Conservation (phyloP, 2,329 filamentous ascomycete species). For the Aspergillus sp. region DNA sequence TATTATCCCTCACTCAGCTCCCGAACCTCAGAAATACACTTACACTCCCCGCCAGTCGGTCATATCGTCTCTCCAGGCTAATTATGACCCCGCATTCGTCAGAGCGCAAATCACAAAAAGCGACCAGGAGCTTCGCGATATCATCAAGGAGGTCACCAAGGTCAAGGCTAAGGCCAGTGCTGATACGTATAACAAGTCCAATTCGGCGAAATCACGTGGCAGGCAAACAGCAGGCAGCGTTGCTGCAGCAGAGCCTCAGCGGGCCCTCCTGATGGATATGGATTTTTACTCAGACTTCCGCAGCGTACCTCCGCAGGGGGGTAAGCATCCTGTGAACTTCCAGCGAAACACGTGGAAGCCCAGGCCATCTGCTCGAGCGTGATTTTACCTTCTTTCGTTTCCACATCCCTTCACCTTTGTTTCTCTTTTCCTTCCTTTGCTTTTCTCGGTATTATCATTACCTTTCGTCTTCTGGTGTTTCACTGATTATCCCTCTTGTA, state of each 20-base stretch:
- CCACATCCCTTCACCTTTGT: constrained; percentile 7
- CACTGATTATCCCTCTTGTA: constrained; percentile 5
- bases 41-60: constrained; percentile 69
- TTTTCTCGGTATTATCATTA: constrained; percentile 16
- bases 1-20: constrained; percentile 51
- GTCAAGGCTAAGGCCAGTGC: constrained; percentile 5
- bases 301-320: constrained; percentile 16
- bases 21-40: constrained; percentile 51
- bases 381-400: constrained; percentile 1
- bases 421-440: constrained; percentile 6
- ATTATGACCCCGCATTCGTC: constrained; percentile 55
- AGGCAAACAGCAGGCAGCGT: constrained; percentile 9
- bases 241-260: constrained; percentile 34
- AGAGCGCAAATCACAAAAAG: constrained; percentile 73
- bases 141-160: constrained; percentile 56
- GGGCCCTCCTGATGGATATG: constrained; percentile 39
- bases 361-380: constrained; percentile 23
- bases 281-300: constrained; percentile 29
- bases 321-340: constrained; percentile 24
- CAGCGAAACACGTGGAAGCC: constrained; percentile 28
- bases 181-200: not conserved
- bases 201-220: not conserved
- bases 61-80: constrained; percentile 61
- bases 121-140: constrained; percentile 64
- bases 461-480: too few relatives aligned